Evolutionary conservation across 768 basidiomycete genomes (phyloP).

Genomic region (Boletellus emodensis): DNA sequence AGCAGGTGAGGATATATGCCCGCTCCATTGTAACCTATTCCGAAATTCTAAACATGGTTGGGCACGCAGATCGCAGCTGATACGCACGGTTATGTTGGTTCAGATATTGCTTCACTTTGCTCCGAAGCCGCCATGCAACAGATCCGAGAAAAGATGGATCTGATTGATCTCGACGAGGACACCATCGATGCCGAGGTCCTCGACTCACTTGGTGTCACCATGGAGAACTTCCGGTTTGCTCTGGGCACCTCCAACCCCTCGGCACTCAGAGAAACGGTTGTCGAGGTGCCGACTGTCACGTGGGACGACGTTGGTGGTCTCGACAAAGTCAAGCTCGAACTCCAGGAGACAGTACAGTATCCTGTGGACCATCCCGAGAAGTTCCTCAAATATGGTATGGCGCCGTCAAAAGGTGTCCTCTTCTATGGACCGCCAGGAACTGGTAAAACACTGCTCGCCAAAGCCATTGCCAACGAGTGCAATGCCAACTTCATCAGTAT

Average conservation of each 20-base stretch:
- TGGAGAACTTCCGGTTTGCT: slow-evolving; percentile 99
- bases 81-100: slow-evolving; percentile 99
- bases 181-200: slow-evolving; percentile 99
- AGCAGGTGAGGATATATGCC: slow-evolving; percentile 54
- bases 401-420: slow-evolving; percentile 97
- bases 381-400: slow-evolving; percentile 99
- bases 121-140: slow-evolving; percentile 99
- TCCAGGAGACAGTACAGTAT: slow-evolving; percentile 99
- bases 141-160: slow-evolving; percentile 99
- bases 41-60: slow-evolving; percentile 3
- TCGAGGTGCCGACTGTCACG: slow-evolving; percentile 97
- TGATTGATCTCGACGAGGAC: slow-evolving; percentile 94
- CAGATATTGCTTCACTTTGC: slow-evolving; percentile 94
- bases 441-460: slow-evolving; percentile 97
- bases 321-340: slow-evolving; percentile 98
- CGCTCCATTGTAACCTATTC: neutral
- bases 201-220: slow-evolving; percentile 97
- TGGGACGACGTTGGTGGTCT: slow-evolving; percentile 99
- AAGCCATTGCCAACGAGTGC: slow-evolving; percentile 99
- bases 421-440: slow-evolving; percentile 99
- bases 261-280: slow-evolving; percentile 97
- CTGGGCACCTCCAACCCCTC: slow-evolving; percentile 97
- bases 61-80: slow-evolving; percentile 84
- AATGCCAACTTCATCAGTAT: slow-evolving; percentile 99
- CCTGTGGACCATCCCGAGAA: slow-evolving; percentile 99